Evolutionary conservation across 2,329 filamentous ascomycete species (phyloP), one percentile per base, ranked within the genome.

Genomic region (Setomelanomma holmii): DNA sequence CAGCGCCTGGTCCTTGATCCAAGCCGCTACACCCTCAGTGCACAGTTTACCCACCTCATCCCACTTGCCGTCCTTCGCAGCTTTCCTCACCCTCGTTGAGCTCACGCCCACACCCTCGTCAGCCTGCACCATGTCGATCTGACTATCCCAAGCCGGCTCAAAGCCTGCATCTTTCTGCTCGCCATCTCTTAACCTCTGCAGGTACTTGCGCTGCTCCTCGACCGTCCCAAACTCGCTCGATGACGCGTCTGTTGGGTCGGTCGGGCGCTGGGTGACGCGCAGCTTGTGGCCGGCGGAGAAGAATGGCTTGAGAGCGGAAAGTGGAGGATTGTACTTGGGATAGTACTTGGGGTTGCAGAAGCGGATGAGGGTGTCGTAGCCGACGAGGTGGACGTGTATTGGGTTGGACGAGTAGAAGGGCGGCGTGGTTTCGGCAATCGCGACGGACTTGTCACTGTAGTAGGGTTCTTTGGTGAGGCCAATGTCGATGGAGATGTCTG

Each of bases 321-420:
- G 78, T 56, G 88, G 63, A 68, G 78, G 68, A 49, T 72, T 30
- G 66, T 77, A 57, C 47, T 69, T 61, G 5, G 72, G 69, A 67
- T 91, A 91, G 74, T 93, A 93, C 69, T 89, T 90, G 0, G 88
- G 82, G 42, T 89, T 79, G 47, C 90, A 84, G 45, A 93, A 85
- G 17, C 90, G 83, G 14, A 89, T 84, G 5, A 93, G 75, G 0
- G 90, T 93, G 64, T 93, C 90, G 68, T 86, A 93, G 22, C 90
- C 90, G 1, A 86, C 83, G 2, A 93, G 82, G 64, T 90, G 90
- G 4, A 89, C 76, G 63, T 91, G 88, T 46, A 51, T 66, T 0
- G 78, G 76, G 6, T 65, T 56, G 16, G 66, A 65, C 0, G 75
- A 64, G 55, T 76, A 77, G 21, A 72, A 58, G 4, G 64, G 68